phyloP scores from a whole-genome alignment of 2,329 filamentous ascomycete genomes.

The Aspergillus sp. region DNA sequence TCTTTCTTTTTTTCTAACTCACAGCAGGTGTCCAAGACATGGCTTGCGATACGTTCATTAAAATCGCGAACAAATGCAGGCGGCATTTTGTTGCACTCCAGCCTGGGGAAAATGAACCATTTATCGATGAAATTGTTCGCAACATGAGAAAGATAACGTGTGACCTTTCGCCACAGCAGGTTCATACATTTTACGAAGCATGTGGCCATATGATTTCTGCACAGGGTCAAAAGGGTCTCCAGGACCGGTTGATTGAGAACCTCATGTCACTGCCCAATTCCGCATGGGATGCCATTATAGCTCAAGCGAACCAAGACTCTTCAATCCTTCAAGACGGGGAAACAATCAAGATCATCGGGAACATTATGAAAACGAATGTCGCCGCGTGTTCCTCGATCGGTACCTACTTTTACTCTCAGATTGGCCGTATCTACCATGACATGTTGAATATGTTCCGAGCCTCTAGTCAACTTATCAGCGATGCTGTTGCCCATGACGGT shows the following conservation, averaged over 20 bases:
- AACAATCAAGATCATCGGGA: slow-evolving; percentile 96
- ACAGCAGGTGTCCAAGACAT: slow-evolving; percentile 85
- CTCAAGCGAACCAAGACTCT: slow-evolving; percentile 74
- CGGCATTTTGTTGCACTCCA: slow-evolving; percentile 95
- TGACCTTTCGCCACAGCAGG: slow-evolving; percentile 90
- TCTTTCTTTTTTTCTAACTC: slow-evolving; percentile 16
- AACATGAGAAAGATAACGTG: slow-evolving; percentile 93
- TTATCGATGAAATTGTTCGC: slow-evolving; percentile 96
- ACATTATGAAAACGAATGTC: slow-evolving; percentile 99
- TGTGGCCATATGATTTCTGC: slow-evolving; percentile 99
- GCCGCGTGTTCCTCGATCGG: slow-evolving; percentile 97
- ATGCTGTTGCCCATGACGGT: slow-evolving; percentile 80
- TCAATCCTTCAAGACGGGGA: slow-evolving; percentile 82
- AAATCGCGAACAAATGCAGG: slow-evolving; percentile 96
- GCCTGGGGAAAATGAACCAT: slow-evolving; percentile 86
- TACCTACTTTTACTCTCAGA: slow-evolving; percentile 95
- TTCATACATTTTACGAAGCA: slow-evolving; percentile 98
- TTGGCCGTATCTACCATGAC: slow-evolving; percentile 93
- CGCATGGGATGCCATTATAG: slow-evolving; percentile 94
- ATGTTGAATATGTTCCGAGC: slow-evolving; percentile 99
- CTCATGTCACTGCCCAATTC: slow-evolving; percentile 89
- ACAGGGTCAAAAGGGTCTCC: slow-evolving; percentile 87
- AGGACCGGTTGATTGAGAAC: slow-evolving; percentile 83
- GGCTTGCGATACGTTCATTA: slow-evolving; percentile 99
- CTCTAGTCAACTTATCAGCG: slow-evolving; percentile 91